Percentiles rank a stretch among this genome's conserved stretches.
These are phyloP conservation scores for Fusarium sp. DNA, from an alignment of 2,329 filamentous ascomycete species.

Conservation along the genomic window DNA sequence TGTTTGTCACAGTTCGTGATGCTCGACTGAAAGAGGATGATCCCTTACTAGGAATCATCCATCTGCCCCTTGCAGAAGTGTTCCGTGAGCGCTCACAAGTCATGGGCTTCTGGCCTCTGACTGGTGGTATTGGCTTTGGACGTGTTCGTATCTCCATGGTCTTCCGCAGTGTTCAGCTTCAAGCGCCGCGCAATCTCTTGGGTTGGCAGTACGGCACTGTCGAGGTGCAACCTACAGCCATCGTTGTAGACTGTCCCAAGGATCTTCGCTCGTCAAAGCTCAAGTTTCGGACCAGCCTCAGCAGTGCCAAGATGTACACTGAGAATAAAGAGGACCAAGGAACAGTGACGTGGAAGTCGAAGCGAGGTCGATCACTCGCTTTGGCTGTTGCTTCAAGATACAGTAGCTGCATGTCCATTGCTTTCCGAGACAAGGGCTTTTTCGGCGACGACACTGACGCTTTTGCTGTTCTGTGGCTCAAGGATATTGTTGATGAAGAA, in stretches of 20 bases:
- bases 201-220: constrained; percentile 83
- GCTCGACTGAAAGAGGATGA: constrained; percentile 78
- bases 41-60: constrained; percentile 78
- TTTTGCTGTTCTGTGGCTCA: constrained; percentile 77
- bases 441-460: constrained; percentile 70
- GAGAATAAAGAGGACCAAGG: constrained; percentile 55
- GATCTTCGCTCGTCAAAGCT: constrained; percentile 66
- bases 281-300: constrained; percentile 72
- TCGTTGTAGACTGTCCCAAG: constrained; percentile 60
- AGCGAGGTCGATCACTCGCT: constrained; percentile 59
- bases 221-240: constrained; percentile 69
- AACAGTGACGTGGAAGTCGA: constrained; percentile 64
- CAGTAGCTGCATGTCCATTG: constrained; percentile 67
- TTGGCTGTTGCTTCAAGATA: constrained; percentile 75
- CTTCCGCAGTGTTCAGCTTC: constrained; percentile 77
- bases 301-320: constrained; percentile 71
- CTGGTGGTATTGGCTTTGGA: constrained; percentile 81
- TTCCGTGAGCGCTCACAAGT: constrained; percentile 76
- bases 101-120: constrained; percentile 75
- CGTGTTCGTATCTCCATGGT: constrained; percentile 79
- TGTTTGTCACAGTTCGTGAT: constrained; percentile 78
- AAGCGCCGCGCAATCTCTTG: constrained; percentile 69
- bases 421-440: constrained; percentile 60
- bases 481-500: constrained; percentile 78
- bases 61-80: constrained; percentile 74